phyloP scores from a whole-genome alignment of 331 rosid genomes.

The Telfairia occidentalis region DNA sequence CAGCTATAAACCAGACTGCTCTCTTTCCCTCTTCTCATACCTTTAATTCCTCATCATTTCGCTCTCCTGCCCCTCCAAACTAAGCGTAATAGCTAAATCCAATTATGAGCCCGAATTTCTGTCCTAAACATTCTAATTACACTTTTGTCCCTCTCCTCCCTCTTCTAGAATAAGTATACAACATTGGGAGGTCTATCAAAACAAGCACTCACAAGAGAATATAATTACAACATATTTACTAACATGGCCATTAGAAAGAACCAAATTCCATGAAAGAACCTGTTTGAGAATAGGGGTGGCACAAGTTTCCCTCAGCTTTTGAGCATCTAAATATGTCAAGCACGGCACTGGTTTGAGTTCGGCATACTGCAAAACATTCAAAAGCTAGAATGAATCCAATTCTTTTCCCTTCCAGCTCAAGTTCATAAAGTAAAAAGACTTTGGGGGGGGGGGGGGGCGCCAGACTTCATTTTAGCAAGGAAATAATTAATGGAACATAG shows the following conservation, averaged over 20 bases:
- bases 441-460: no score
- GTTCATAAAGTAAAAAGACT: neutral
- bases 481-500: neutral
- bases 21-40: neutral
- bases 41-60: neutral
- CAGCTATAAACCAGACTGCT: neutral
- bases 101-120: neutral
- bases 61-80: neutral
- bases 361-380: slow-evolving; percentile 63
- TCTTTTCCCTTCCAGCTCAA: neutral
- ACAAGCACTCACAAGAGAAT: neutral
- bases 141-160: neutral
- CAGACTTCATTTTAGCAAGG: slow-evolving; percentile 1
- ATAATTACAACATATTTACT: neutral
- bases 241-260: neutral
- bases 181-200: neutral
- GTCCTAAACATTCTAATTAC: neutral
- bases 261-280: slow-evolving; percentile 32
- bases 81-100: neutral
- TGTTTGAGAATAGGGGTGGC: slow-evolving; percentile 88
- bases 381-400: slow-evolving; percentile 4
- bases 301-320: slow-evolving; percentile 47
- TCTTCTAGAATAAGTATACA: neutral
- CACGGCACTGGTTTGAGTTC: slow-evolving; percentile 96
- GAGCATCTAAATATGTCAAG: slow-evolving; percentile 71